phyloP scores from a whole-genome alignment of 1,284 basidiomycete species.

The Heterobasidion annosum region DNA sequence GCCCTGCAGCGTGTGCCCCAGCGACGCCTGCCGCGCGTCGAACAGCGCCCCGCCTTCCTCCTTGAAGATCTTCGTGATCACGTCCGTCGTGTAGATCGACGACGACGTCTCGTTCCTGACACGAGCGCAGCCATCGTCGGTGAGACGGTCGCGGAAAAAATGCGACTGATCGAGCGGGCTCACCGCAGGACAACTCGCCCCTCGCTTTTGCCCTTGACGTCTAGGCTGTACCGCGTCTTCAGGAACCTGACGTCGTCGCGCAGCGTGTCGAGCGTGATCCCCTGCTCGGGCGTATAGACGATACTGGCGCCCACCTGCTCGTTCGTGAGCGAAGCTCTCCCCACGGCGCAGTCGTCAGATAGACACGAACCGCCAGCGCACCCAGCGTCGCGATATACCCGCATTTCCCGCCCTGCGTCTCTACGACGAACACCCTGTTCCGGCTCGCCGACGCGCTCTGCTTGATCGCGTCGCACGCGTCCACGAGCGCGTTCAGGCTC shows the following conservation, averaged over 20 bases:
- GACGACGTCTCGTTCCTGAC: constrained; percentile 82
- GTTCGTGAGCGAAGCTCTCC: constrained; percentile 1
- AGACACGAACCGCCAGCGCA: constrained; percentile 74
- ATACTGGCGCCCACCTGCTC: constrained; percentile 80
- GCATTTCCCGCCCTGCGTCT: constrained; percentile 95
- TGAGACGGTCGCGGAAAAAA: not conserved
- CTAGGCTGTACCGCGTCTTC: constrained; percentile 79
- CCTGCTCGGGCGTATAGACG: constrained; percentile 91
- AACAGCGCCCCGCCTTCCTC: constrained; percentile 91
- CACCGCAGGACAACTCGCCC: constrained; percentile 89
- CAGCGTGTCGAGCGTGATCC: constrained; percentile 78
- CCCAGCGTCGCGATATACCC: constrained; percentile 96
- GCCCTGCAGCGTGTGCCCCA: constrained; percentile 96
- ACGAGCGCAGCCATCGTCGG: not conserved
- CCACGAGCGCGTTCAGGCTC: constrained; percentile 93
- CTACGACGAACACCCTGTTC: constrained; percentile 95
- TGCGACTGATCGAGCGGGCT: constrained; percentile 11
- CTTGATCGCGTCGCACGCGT: constrained; percentile 97
- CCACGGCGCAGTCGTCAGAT: not conserved
- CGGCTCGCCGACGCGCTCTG: constrained; percentile 94
- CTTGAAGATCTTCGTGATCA: constrained; percentile 90
- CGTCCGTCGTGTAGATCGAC: constrained; percentile 83
- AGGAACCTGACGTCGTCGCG: constrained; percentile 86
- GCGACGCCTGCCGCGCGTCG: constrained; percentile 87
- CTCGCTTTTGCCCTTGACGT: constrained; percentile 85